Conservation (phyloP, 805 yeast species). For the Metschnikowia anglica region DNA sequence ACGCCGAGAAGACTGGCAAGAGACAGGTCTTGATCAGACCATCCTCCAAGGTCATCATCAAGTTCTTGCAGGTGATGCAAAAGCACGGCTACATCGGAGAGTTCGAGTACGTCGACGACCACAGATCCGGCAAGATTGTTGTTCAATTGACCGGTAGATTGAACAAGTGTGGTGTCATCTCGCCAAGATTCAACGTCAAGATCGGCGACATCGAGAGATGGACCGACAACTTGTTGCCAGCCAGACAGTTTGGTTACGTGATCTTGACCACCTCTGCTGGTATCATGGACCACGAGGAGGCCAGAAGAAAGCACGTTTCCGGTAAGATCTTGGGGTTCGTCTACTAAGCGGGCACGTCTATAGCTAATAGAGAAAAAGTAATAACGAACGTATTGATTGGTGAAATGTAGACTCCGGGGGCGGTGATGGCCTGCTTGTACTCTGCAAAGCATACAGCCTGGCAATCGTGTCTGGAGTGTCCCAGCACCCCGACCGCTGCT, state of each 20-base stretch:
- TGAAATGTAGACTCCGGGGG: too few relatives aligned
- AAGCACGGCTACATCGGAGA: constrained; percentile 40
- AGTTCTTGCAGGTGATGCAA: constrained; percentile 33
- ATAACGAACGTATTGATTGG: too few relatives aligned
- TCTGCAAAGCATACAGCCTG: too few relatives aligned
- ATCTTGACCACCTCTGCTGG: constrained; percentile 99
- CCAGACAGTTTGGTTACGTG: constrained; percentile 98
- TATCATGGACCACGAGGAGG: constrained; percentile 99
- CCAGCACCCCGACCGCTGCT: too few relatives aligned
- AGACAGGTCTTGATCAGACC: constrained; percentile 39
- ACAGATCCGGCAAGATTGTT: constrained; percentile 38
- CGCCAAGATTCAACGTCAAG: constrained; percentile 98
- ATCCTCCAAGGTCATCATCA: constrained; percentile 35
- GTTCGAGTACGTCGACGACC: constrained; percentile 38
- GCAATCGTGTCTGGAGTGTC: too few relatives aligned
- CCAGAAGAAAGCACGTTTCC: constrained; percentile 99
- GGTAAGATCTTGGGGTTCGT: constrained; percentile 99
- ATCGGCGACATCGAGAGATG: constrained; percentile 95
- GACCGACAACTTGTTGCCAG: constrained; percentile 98
- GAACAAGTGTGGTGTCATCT: constrained; percentile 95
- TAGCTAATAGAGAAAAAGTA: not conserved
- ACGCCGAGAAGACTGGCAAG: constrained; percentile 40
- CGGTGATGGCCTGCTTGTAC: too few relatives aligned
- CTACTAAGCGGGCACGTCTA: constrained; percentile 50
- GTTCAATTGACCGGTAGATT: constrained; percentile 38